Percentiles rank a stretch among this genome's conserved stretches.
Evolutionary conservation across 2,329 filamentous ascomycete genomes (phyloP).

Genomic region (Aureobasidium vineae): DNA sequence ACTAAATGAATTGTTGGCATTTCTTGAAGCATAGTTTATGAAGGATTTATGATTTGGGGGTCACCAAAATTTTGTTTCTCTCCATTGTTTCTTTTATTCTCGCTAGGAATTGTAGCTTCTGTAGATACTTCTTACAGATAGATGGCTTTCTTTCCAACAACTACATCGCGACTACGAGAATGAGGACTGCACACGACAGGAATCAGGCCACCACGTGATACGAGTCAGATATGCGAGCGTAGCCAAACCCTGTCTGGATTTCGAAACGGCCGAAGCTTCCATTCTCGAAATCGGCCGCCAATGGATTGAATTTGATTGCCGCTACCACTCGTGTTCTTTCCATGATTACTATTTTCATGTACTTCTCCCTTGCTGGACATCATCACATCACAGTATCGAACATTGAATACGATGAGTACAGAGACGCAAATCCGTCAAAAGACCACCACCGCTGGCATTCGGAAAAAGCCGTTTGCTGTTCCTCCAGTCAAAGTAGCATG

Average conservation of each 20-base stretch:
- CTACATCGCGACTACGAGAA: not conserved
- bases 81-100: not conserved
- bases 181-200: not conserved
- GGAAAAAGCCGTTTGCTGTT: slow-evolving; percentile 20
- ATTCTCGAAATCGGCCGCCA: not conserved
- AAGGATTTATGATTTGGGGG: slow-evolving; percentile 10
- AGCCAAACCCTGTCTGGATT: not conserved
- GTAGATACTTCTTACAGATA: not conserved
- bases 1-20: not conserved
- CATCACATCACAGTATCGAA: not conserved
- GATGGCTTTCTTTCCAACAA: not conserved
- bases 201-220: slow-evolving; percentile 12
- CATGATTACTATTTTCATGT: not conserved
- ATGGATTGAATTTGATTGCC: slow-evolving; percentile 11
- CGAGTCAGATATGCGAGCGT: not conserved
- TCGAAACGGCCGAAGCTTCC: slow-evolving; percentile 5
- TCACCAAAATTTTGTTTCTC: not conserved
- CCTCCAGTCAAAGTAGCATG: slow-evolving; percentile 25
- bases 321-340: not conserved
- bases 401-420: not conserved
- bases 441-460: slow-evolving; percentile 13
- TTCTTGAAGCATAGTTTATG: slow-evolving; percentile 1
- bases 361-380: not conserved
- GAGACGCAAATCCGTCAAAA: slow-evolving; percentile 13
- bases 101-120: not conserved